phyloP scores from a whole-genome alignment of 1,139 yeast species.

The Protomyces macrosporus region DNA sequence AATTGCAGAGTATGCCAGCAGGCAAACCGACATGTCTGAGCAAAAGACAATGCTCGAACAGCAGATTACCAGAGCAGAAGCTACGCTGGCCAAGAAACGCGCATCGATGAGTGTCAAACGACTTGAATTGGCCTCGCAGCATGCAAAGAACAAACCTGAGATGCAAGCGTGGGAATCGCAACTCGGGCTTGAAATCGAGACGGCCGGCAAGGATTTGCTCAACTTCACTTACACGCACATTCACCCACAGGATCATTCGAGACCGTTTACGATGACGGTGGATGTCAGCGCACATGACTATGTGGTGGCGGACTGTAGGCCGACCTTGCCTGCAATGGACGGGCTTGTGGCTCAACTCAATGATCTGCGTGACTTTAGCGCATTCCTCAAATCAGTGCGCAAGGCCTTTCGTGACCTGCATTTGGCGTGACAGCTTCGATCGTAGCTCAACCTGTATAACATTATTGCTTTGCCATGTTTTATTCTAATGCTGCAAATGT shows the following conservation, averaged over 20 bases:
- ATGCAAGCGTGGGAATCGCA: slow-evolving; percentile 27
- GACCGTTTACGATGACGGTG: slow-evolving; percentile 20
- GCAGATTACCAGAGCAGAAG: not conserved
- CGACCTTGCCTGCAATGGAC: slow-evolving; percentile 57
- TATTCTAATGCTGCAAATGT: too few relatives aligned
- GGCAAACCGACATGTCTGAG: not conserved
- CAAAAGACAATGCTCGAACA: slow-evolving; percentile 6
- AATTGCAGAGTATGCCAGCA: slow-evolving; percentile 3
- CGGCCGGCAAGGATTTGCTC: slow-evolving; percentile 27
- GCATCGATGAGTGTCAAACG: slow-evolving; percentile 14
- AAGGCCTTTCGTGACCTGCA: slow-evolving; percentile 46
- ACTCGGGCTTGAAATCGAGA: slow-evolving; percentile 28
- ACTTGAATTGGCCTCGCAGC: slow-evolving; percentile 9
- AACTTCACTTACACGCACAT: slow-evolving; percentile 26
- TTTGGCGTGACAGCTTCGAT: too few relatives aligned
- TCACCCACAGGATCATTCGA: slow-evolving; percentile 18
- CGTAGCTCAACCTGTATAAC: too few relatives aligned
- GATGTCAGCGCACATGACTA: slow-evolving; percentile 6
- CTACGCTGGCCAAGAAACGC: slow-evolving; percentile 9
- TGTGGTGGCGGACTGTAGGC: slow-evolving; percentile 62
- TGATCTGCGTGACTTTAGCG: slow-evolving; percentile 32
- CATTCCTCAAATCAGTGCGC: slow-evolving; percentile 47
- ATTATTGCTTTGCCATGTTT: too few relatives aligned
- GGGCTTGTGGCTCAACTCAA: slow-evolving; percentile 6
- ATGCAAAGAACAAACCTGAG: slow-evolving; percentile 27